Evolutionary conservation across 2,329 filamentous ascomycete species (phyloP), one percentile per base, ranked within the genome.

Genomic region (Colletotrichum horii): DNA sequence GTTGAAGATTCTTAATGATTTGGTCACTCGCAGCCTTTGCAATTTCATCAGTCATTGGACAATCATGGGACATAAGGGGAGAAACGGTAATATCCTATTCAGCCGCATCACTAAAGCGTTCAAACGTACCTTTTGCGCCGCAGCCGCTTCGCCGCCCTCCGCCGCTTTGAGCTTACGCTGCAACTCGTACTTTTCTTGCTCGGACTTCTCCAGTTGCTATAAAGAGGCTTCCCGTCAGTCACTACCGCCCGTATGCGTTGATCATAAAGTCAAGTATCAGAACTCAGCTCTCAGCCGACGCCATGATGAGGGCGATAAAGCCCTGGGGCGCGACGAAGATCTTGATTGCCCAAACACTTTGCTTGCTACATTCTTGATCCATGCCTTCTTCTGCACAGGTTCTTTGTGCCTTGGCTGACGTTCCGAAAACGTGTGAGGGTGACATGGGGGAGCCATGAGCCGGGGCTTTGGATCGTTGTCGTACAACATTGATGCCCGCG

Each of bases 1-100:
- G 91, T 82, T 94, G 91, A 75, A 97, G 89, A 79, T 93, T 94
- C 78, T 92, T 91, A 80, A 94, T 90, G 66, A 88, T 85, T 80
- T 90, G 86, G 62, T 92, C 90, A 77, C 83, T 84, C 70, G 88
- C 85, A 58, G 88, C 88, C 88, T 91, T 80, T 62, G 70, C 48
- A 38, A 19, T 52, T 60, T 60, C 34, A n/a, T 61, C 36, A 38
- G 73, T 74, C 34, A 55, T 28, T 26, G 43, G 34, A 16, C 6
- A 16, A 26, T 15, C 48, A 65, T 32, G 6, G 55, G 55, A 19
- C 19, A 32, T 3, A 15, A 32, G 15, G 19, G 60, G 9, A 30
- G 60, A 36, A 19, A 38, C 16, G 19, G 30, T 22, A 22, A 22
- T 32, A 9, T 60, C 30, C 28, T 14, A 60, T 32, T 60, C 30